These are phyloP conservation scores for Microbotryum intermedium DNA, from an alignment of 1,284 basidiomycete genomes.

Conservation along the genomic window DNA sequence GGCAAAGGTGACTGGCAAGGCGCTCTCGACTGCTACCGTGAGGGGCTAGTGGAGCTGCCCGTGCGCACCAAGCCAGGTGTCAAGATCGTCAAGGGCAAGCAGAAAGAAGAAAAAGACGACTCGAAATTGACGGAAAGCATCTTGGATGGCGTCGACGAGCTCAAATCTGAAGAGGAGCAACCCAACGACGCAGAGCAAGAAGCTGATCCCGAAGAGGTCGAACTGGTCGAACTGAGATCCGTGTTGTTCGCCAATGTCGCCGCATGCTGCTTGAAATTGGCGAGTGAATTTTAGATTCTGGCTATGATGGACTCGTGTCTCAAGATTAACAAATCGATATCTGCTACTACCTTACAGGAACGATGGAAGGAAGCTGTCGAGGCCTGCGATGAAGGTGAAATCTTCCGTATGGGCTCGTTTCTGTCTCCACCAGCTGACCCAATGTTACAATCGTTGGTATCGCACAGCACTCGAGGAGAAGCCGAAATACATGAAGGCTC, in stretches of 20 bases:
- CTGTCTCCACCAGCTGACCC: not conserved
- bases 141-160: not conserved
- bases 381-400: conserved; percentile 61
- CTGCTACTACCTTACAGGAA: conserved; percentile 44
- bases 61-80: not conserved
- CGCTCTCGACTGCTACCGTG: conserved; percentile 21
- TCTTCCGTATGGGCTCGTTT: too few relatives aligned
- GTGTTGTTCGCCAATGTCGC: conserved; percentile 25
- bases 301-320: too few relatives aligned
- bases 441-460: conserved; percentile 8
- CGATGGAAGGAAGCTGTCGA: conserved; percentile 65
- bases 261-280: conserved; percentile 27
- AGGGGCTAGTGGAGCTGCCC: conserved; percentile 23
- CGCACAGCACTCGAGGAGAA: conserved; percentile 70
- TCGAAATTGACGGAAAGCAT: not conserved
- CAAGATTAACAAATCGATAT: not conserved
- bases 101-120: conserved; percentile 1
- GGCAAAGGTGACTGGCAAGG: conserved; percentile 18
- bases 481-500: conserved; percentile 72
- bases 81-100: conserved; percentile 11
- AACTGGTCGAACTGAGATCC: conserved; percentile 14
- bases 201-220: not conserved
- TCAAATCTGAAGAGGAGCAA: not conserved
- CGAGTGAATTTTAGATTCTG: not conserved
- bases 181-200: conserved; percentile 3